phyloP scores from a whole-genome alignment of 306 rosid species.

The Cyclanthera cordifolia region DNA sequence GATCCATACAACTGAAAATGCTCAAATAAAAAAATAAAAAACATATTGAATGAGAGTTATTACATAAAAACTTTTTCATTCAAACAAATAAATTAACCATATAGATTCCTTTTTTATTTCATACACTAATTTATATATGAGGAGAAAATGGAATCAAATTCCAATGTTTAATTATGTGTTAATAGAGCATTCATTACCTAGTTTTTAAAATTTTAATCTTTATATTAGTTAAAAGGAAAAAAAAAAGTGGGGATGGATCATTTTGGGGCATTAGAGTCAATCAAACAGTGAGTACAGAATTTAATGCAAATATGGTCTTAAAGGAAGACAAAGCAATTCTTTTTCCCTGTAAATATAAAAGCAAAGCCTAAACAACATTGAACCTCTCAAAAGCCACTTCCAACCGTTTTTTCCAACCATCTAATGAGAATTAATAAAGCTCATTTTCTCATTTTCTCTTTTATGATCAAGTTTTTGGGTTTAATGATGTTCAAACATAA shows the following conservation, averaged over 20 bases:
- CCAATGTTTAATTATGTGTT: too few species aligned
- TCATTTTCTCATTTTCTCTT: neutral
- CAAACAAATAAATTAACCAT: too few species aligned
- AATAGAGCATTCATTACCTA: too few species aligned
- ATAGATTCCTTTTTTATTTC: too few species aligned
- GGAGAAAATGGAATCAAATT: too few species aligned
- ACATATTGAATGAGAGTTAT: too few species aligned
- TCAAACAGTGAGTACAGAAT: conserved; percentile 6
- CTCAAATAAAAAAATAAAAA: too few species aligned
- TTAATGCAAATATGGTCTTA: neutral
- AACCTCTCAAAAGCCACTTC: neutral
- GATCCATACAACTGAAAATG: too few species aligned
- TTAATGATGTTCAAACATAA: neutral
- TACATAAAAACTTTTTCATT: too few species aligned
- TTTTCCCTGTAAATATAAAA: neutral
- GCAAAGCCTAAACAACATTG: conserved; percentile 9
- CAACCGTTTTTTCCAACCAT: conserved; percentile 10
- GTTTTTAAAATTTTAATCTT: neutral
- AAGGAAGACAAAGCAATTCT: conserved; percentile 12
- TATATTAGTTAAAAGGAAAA: neutral
- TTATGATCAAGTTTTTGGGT: neutral
- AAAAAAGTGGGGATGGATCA: neutral
- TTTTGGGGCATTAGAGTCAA: conserved; percentile 1
- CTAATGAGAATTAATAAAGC: conserved; percentile 6
- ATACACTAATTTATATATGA: too few species aligned